phyloP scores from a whole-genome alignment of 129 eudicot genomes.

The Chrysanthemum lavandulifolium region DNA sequence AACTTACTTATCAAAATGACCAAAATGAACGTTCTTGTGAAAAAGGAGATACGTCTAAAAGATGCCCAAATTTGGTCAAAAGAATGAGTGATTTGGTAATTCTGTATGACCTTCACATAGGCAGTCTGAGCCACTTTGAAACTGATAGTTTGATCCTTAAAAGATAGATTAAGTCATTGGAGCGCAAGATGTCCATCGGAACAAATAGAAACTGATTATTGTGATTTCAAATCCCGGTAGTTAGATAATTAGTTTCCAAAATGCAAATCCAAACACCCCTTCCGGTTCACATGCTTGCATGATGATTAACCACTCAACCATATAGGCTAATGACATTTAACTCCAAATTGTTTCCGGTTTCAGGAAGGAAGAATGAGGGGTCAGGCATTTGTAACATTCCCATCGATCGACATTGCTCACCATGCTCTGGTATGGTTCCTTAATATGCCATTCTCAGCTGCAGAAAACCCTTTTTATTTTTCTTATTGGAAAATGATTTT shows the following conservation, averaged over 20 bases:
- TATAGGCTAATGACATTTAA: not conserved
- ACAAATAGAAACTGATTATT: not conserved
- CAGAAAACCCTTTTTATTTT: not conserved
- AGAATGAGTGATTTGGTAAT: not conserved
- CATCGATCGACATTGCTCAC: constrained; percentile 9
- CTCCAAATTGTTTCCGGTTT: constrained; percentile 17
- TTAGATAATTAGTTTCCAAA: not conserved
- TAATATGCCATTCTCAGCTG: not conserved
- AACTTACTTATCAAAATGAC: not conserved
- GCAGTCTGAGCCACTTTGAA: not conserved
- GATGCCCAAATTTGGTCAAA: not conserved
- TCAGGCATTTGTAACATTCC: constrained; percentile 52
- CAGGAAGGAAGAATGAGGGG: constrained; percentile 99
- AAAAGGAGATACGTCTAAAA: not conserved
- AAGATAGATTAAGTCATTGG: not conserved
- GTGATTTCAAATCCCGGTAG: not conserved
- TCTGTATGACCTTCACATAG: not conserved
- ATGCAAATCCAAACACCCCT: not conserved
- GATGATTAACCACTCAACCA: too few species aligned
- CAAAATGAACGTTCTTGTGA: not conserved
- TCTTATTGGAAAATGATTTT: not conserved
- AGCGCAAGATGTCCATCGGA: not conserved
- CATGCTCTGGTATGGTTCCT: constrained; percentile 19
- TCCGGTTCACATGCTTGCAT: too few species aligned
- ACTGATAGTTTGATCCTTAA: not conserved